Evolutionary conservation across 805 yeast species (phyloP).

Genomic region (Millerozyma miso): DNA sequence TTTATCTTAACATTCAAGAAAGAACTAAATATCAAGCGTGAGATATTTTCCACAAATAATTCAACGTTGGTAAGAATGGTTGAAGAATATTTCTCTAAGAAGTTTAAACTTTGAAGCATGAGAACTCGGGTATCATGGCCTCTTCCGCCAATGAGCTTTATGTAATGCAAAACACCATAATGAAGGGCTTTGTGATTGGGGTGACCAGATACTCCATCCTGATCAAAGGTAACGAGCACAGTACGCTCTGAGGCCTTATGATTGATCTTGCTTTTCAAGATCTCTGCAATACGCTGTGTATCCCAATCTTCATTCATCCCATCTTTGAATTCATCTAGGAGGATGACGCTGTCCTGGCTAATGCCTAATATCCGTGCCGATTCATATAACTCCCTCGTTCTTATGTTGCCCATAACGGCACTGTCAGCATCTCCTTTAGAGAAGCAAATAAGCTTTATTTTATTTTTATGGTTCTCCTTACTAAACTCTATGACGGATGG

Average conservation of each 20-base stretch:
- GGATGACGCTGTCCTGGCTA: constrained; percentile 33
- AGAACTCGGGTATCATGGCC: constrained; percentile 17
- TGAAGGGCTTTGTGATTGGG: constrained; percentile 74
- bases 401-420: constrained; percentile 62
- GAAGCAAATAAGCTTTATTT: constrained; percentile 60
- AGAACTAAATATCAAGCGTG: constrained; percentile 26
- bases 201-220: constrained; percentile 77
- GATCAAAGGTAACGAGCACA: constrained; percentile 74
- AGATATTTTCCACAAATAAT: constrained; percentile 35
- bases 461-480: constrained; percentile 45
- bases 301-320: constrained; percentile 71
- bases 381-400: constrained; percentile 55
- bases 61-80: constrained; percentile 40
- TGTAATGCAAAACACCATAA: constrained; percentile 43
- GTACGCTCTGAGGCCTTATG: constrained; percentile 14
- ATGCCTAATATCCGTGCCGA: constrained; percentile 57
- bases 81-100: constrained; percentile 48
- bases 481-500: constrained; percentile 62
- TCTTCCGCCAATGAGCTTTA: constrained; percentile 11
- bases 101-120: constrained; percentile 32
- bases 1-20: constrained; percentile 32
- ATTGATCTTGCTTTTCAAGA: constrained; percentile 27
- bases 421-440: constrained; percentile 66
- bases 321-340: constrained; percentile 52
- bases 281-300: constrained; percentile 31